Evolutionary conservation across 2,329 filamentous ascomycete genomes (phyloP).

Genomic region (Neofusicoccum sp.): DNA sequence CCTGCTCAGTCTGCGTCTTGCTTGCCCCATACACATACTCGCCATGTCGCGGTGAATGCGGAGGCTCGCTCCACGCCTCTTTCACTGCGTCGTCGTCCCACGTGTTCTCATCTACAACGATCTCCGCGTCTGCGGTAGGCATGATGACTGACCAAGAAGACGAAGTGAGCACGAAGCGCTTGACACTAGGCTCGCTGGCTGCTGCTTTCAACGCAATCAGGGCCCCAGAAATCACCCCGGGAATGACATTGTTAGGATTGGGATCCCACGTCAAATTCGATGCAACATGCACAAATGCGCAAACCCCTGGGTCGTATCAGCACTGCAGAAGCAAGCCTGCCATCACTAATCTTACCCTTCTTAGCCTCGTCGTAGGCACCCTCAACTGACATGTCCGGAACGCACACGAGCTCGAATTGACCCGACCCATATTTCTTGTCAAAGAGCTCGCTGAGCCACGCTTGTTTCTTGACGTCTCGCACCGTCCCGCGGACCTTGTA

Average conservation of each 20-base stretch:
- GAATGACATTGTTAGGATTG: constrained; percentile 43
- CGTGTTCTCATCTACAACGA: constrained; percentile 27
- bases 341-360: constrained; percentile 23
- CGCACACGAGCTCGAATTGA: constrained; percentile 30
- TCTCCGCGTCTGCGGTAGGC: constrained; percentile 29
- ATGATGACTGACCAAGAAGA: constrained; percentile 37
- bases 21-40: constrained; percentile 40
- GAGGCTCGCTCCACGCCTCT: constrained; percentile 31
- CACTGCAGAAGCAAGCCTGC: not conserved
- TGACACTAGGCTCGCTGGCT: constrained; percentile 40
- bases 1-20: constrained; percentile 44
- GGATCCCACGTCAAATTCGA: constrained; percentile 39
- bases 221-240: constrained; percentile 36
- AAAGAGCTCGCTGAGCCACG: constrained; percentile 33
- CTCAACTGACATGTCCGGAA: constrained; percentile 30
- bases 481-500: constrained; percentile 38
- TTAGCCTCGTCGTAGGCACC: constrained; percentile 29
- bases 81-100: constrained; percentile 35
- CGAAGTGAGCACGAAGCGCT: constrained; percentile 46
- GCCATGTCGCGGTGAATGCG: constrained; percentile 16
- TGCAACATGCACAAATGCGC: constrained; percentile 48
- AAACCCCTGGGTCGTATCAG: constrained; percentile 31
- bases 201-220: constrained; percentile 44
- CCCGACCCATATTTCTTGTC: constrained; percentile 24
- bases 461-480: constrained; percentile 29